phyloP scores from a whole-genome alignment of 345 rosid genomes.

The Trapa bicornis region DNA sequence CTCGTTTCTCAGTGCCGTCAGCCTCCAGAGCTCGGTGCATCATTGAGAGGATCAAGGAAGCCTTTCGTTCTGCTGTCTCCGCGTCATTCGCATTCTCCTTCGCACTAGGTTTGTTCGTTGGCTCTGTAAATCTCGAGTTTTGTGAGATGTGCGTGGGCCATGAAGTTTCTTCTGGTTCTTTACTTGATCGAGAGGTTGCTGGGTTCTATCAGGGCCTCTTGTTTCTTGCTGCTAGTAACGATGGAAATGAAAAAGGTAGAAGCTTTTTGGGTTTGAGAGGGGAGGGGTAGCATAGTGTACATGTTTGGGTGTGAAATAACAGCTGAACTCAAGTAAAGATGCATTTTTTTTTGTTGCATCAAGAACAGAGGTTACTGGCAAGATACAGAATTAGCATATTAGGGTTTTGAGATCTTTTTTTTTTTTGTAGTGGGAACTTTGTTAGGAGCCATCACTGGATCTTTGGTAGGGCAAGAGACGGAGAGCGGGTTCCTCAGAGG shows the following conservation, averaged over 20 bases:
- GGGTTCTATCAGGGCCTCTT: too few relatives aligned
- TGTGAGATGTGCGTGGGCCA: too few relatives aligned
- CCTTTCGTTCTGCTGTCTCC: slow-evolving; percentile 59
- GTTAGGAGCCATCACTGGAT: slow-evolving; percentile 97
- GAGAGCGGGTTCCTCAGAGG: slow-evolving; percentile 98
- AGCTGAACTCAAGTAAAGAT: too few relatives aligned
- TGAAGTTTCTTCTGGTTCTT: neutral
- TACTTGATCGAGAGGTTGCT: neutral
- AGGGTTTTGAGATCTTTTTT: neutral
- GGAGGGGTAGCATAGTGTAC: too few relatives aligned
- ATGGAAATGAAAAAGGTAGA: too few relatives aligned
- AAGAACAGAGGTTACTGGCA: neutral
- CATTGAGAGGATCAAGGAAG: slow-evolving; percentile 47
- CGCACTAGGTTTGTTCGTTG: slow-evolving; percentile 58
- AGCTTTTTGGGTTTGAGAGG: too few relatives aligned
- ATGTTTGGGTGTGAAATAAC: too few relatives aligned
- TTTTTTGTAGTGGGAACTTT: slow-evolving; percentile 74
- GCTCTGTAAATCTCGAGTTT: too few relatives aligned
- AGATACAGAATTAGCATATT: neutral
- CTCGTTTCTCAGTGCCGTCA: slow-evolving; percentile 33
- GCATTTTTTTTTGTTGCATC: too few relatives aligned
- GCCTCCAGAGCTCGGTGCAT: slow-evolving; percentile 33
- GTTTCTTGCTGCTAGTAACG: too few relatives aligned
- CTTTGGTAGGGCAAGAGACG: slow-evolving; percentile 97
- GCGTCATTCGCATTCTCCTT: slow-evolving; percentile 94